These are phyloP conservation scores for Leishmania major DNA, from an alignment of 208 protist species.

Conservation along the genomic window DNA sequence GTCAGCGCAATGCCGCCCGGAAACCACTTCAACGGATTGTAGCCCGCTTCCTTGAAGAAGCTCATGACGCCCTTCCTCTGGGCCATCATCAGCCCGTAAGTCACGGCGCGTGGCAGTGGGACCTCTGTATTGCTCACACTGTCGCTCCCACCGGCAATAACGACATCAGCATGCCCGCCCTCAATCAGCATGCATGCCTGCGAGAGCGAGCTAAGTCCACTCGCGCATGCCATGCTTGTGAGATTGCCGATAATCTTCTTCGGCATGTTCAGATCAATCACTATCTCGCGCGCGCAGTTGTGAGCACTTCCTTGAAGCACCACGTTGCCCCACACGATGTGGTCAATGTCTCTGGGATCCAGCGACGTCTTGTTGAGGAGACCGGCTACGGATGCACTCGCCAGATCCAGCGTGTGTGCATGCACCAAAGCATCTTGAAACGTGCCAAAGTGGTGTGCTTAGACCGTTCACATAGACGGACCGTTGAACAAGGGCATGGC, in stretches of 20 bases:
- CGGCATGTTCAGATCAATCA: constrained; percentile 84
- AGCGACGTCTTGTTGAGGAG: constrained; percentile 74
- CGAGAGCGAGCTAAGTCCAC: constrained; percentile 74
- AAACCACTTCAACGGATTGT: constrained; percentile 67
- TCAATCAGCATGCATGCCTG: constrained; percentile 84
- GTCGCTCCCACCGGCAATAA: constrained; percentile 89
- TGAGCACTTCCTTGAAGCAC: constrained; percentile 73
- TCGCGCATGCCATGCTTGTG: constrained; percentile 86
- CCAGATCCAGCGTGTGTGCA: constrained; percentile 59
- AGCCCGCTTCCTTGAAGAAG: constrained; percentile 74
- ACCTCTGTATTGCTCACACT: constrained; percentile 81
- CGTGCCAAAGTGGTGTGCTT: neutral
- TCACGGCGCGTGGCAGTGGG: constrained; percentile 49
- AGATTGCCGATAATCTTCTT: constrained; percentile 66
- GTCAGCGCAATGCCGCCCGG: constrained; percentile 55
- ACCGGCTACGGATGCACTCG: constrained; percentile 62
- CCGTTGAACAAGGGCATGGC: neutral
- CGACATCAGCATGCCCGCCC: constrained; percentile 67
- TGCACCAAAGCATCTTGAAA: neutral
- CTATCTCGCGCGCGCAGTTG: constrained; percentile 87
- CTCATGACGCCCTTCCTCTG: constrained; percentile 51
- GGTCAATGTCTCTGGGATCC: constrained; percentile 72
- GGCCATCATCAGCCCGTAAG: constrained; percentile 58
- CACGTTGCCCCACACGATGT: constrained; percentile 92
- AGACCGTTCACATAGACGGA: neutral